phyloP scores from a whole-genome alignment of 306 rosid species.

The Fagus crenata region DNA sequence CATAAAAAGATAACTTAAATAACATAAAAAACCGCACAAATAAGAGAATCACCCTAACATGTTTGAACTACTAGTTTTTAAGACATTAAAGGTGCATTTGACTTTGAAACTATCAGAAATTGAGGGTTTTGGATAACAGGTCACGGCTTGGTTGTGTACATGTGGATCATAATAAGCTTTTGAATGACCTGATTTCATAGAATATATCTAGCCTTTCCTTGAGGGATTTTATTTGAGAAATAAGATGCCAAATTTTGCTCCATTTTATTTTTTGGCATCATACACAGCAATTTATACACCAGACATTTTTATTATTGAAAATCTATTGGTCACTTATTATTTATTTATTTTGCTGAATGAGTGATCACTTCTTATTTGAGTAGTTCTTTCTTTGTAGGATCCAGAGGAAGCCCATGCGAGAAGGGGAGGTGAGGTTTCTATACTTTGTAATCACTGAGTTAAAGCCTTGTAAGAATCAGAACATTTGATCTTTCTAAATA shows the following conservation, averaged over 20 bases:
- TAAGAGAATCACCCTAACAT: neutral
- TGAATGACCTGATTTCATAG: neutral
- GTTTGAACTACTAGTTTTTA: neutral
- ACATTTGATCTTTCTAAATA: constrained; percentile 45
- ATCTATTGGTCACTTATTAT: constrained; percentile 26
- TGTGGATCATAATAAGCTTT: neutral
- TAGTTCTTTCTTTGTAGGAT: constrained; percentile 55
- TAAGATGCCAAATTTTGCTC: neutral
- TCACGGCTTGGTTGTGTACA: neutral
- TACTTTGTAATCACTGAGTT: constrained; percentile 28
- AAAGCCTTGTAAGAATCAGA: constrained; percentile 31
- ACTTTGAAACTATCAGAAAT: neutral
- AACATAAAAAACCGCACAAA: neutral
- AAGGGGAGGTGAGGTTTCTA: constrained; percentile 84
- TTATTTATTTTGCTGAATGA: neutral
- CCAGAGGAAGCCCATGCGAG: constrained; percentile 95
- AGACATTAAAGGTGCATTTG: neutral
- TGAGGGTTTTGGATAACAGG: neutral
- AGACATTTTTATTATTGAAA: constrained; percentile 12
- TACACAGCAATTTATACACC: constrained; percentile 5
- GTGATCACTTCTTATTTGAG: constrained; percentile 25
- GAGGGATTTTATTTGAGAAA: neutral
- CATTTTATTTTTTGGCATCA: neutral
- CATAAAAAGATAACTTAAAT: neutral
- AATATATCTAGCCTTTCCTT: neutral